Base-by-base conservation (phyloP, 306 rosid genomes). In the Corylus americana region DNA sequence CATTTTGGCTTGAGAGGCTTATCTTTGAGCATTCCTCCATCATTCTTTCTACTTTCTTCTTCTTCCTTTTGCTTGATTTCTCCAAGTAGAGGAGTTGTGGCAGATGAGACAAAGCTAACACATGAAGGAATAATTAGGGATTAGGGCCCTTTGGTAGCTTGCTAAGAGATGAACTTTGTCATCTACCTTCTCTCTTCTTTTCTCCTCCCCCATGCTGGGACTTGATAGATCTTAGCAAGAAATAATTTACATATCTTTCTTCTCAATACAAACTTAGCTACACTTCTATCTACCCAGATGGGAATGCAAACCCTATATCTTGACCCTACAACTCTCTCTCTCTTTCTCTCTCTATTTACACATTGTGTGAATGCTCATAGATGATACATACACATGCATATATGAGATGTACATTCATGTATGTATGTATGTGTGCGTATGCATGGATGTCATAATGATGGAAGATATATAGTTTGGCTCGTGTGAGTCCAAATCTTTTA, bases 21-120 rank as follows among this genome's bases (percentile, higher is more conserved):
- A 90, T 85, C 79, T 90, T 90, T 2, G 91, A 93, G 82, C 89
- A 87, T 66, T 89, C 91, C 84, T 80, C 84, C 83, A 82, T 83
- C 81, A 48, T 2, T 57, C 35, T 14, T 64, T 39, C 25, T 13
- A 9, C 4, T 61, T 45, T 54, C 74, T 76, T 39, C 78, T 68
- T 75, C 45, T 49, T 72, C 6, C 4, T 3, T 39, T 39, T 3
- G 6, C 6, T 73, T 4, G 50, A 25, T 47, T 63, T 67, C 42
- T 66, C 64, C 53, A 18, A 1, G 11, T n/a, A 39, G 5, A 4
- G 42, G 27, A 73, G 9, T 59, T 14, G 39, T 69, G 55, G 49
- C 68, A 35, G 80, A 55, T 37, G 57, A 69, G 82, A 61, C 67
- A 12, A 67, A 71, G 71, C 71, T 74, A 74, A 71, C 68, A 81